These are phyloP conservation scores for Mycena indigotica DNA, from an alignment of 768 basidiomycete species.

Conservation along the genomic window DNA sequence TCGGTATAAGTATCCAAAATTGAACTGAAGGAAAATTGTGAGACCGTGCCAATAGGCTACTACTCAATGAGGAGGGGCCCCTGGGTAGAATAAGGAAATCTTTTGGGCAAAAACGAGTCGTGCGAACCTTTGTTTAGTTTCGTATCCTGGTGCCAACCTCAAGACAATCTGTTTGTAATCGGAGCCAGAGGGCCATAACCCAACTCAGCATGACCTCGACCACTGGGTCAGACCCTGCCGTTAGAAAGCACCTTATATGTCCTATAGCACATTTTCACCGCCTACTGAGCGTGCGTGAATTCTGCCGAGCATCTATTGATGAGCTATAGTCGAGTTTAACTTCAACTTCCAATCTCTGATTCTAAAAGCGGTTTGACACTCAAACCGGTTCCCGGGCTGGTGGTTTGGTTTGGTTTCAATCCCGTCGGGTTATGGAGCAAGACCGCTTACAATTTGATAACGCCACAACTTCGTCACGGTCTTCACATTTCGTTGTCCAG, in stretches of 20 bases:
- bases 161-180: slow-evolving; percentile 46
- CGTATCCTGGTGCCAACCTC: slow-evolving; percentile 47
- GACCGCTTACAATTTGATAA: slow-evolving; percentile 35
- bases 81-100: neutral
- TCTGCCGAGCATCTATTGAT: slow-evolving; percentile 51
- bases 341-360: slow-evolving; percentile 24
- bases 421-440: no score
- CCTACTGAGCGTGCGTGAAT: slow-evolving; percentile 51
- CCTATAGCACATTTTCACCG: slow-evolving; percentile 44
- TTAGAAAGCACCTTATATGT: slow-evolving; percentile 43
- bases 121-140: slow-evolving; percentile 9
- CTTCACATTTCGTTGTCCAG: slow-evolving; percentile 36
- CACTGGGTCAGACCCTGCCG: slow-evolving; percentile 40
- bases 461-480: slow-evolving; percentile 41
- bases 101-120: neutral
- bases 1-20: slow-evolving; percentile 15
- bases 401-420: no score
- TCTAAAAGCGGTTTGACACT: neutral
- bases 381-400: neutral
- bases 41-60: slow-evolving; percentile 12
- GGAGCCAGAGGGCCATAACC: slow-evolving; percentile 46
- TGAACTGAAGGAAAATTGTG: slow-evolving; percentile 9
- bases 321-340: neutral
- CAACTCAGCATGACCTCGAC: slow-evolving; percentile 45
- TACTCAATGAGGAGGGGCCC: slow-evolving; percentile 15